These are phyloP conservation scores for Hondaea fermentalgiana DNA, from an alignment of 108 stramenopile genomes.

Conservation along the genomic window DNA sequence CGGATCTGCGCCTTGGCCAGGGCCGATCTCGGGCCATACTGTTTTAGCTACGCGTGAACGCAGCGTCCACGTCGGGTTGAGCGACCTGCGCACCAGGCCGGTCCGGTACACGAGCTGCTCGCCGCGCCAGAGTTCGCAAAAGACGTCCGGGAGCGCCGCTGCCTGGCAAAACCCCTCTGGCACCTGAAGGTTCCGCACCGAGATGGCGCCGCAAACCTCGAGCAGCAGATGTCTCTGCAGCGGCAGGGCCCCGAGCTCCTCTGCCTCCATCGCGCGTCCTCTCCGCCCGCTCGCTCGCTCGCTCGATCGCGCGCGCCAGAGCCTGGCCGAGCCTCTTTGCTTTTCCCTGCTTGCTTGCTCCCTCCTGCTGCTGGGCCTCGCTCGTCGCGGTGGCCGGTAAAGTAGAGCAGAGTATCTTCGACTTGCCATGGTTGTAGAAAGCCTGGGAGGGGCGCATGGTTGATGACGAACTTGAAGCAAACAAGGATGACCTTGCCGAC, in stretches of 20 bases:
- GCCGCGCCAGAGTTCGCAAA: background rate
- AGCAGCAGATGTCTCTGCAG: background rate
- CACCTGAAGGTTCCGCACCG: background rate
- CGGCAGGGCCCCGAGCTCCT: background rate
- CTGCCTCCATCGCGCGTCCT: background rate
- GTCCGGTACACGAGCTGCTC: background rate
- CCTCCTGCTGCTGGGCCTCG: too few species aligned
- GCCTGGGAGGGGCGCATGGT: too few species aligned
- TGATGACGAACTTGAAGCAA: too few species aligned
- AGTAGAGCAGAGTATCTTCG: too few species aligned
- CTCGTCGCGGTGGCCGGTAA: too few species aligned
- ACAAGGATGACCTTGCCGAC: too few species aligned
- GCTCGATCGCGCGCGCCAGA: too few species aligned
- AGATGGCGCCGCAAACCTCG: background rate
- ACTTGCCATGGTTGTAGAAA: too few species aligned
- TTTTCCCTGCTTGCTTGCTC: too few species aligned
- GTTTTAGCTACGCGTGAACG: background rate
- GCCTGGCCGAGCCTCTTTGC: too few species aligned
- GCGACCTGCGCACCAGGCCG: background rate
- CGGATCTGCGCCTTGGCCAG: background rate
- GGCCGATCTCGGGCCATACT: background rate
- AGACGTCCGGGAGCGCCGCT: background rate
- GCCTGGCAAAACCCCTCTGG: background rate
- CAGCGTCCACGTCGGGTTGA: conserved; percentile 10
- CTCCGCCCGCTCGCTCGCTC: too few species aligned